phyloP scores from a whole-genome alignment of 2,329 filamentous ascomycete genomes.

The Leptographium lundbergii region DNA sequence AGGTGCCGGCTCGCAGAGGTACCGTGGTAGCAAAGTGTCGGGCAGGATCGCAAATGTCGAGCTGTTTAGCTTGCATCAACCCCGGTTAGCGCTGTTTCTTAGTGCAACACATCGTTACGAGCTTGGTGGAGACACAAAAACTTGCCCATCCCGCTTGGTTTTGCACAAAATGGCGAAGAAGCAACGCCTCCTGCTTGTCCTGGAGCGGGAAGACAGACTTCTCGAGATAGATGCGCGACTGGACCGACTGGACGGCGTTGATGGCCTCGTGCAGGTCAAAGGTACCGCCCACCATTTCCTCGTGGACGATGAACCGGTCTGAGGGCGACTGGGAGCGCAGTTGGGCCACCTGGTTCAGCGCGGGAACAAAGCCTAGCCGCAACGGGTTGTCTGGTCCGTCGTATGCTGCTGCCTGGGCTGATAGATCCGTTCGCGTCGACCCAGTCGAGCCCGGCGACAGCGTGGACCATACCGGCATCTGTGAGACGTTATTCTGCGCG shows the following conservation, averaged over 20 bases:
- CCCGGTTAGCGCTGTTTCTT: not conserved
- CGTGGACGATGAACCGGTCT: slow-evolving; percentile 18
- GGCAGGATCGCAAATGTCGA: slow-evolving; percentile 27
- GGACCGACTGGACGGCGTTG: not conserved
- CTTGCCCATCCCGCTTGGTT: slow-evolving; percentile 23
- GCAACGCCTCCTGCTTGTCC: slow-evolving; percentile 15
- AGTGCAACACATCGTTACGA: not conserved
- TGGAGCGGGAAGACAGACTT: slow-evolving; percentile 17
- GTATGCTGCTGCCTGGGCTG: not conserved
- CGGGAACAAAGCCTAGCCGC: not conserved
- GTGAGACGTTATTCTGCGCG: not conserved
- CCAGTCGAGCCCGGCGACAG: not conserved
- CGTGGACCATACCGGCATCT: not conserved
- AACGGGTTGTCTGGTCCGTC: not conserved
- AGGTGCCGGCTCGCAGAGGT: slow-evolving; percentile 36
- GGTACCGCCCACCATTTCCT: slow-evolving; percentile 6
- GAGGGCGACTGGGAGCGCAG: slow-evolving; percentile 13
- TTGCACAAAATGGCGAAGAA: slow-evolving; percentile 22
- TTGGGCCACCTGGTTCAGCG: not conserved
- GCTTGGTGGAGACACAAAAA: not conserved
- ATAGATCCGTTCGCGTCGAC: not conserved
- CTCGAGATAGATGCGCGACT: slow-evolving; percentile 13
- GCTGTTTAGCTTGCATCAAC: slow-evolving; percentile 15
- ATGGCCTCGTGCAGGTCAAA: not conserved
- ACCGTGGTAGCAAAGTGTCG: slow-evolving; percentile 40